A percentile compares a stretch with the other conserved stretches of the same genome.
These are phyloP conservation scores for Magnolia kwangsiensis DNA, from an alignment of 164 flowering plant genomes.

Conservation along the genomic window DNA sequence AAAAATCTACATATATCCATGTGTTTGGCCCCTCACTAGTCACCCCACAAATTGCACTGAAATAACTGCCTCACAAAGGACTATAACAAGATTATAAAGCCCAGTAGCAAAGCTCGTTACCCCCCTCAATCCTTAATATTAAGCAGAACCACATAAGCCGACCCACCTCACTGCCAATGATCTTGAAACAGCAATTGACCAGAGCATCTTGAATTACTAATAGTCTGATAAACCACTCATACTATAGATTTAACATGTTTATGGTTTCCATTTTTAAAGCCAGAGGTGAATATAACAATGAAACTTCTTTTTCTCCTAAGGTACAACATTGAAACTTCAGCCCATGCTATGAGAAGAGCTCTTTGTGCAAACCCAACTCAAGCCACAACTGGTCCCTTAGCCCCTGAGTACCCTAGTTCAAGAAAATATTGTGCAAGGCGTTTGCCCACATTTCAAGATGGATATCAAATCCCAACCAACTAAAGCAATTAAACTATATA, in stretches of 20 bases:
- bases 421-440: background rate
- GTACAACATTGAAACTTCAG: no score
- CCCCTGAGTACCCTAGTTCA: background rate
- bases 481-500: background rate
- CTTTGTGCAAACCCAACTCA: no score
- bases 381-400: no score
- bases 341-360: no score
- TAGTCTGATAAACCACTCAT: no score
- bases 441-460: background rate
- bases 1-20: no score
- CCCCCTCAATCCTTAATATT: background rate
- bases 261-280: no score
- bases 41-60: background rate
- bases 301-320: no score
- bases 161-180: background rate
- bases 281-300: no score
- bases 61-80: background rate
- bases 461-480: slow-evolving; percentile 3
- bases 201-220: background rate
- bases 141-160: background rate
- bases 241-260: no score
- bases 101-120: background rate
- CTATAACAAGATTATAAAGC: background rate
- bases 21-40: background rate
- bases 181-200: background rate